Evolutionary conservation across 2,329 filamentous ascomycete genomes (phyloP).

Genomic region (Raffaelea ambrosiae): DNA sequence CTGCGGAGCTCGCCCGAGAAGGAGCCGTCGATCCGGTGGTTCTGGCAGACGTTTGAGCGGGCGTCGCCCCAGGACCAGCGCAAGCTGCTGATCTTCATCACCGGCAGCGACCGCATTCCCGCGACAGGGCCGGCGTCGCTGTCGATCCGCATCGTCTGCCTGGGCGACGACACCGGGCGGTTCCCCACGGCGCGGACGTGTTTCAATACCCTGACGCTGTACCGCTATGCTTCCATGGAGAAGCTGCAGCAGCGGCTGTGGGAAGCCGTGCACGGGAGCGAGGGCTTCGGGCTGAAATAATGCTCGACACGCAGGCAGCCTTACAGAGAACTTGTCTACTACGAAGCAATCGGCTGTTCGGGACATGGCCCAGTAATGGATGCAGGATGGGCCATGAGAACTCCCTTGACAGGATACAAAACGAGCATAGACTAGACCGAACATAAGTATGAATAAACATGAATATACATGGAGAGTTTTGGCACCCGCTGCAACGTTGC

Average conservation of each 20-base stretch:
- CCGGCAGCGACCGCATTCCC: slow-evolving; percentile 82
- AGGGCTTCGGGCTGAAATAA: slow-evolving; percentile 83
- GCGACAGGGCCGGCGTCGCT: slow-evolving; percentile 78
- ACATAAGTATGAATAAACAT: background rate
- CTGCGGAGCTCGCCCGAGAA: slow-evolving; percentile 41
- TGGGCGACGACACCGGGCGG: slow-evolving; percentile 64
- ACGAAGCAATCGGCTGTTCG: too few species aligned
- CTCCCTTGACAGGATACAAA: too few species aligned
- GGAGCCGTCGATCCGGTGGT: slow-evolving; percentile 70
- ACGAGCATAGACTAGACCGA: too few species aligned
- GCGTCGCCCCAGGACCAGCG: slow-evolving; percentile 62
- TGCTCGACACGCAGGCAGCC: too few species aligned
- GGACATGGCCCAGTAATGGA: too few species aligned
- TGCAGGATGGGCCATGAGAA: too few species aligned
- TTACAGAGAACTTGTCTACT: too few species aligned
- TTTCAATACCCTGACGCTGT: slow-evolving; percentile 78
- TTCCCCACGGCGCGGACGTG: slow-evolving; percentile 85
- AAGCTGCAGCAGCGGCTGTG: slow-evolving; percentile 67
- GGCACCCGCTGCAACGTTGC: too few species aligned
- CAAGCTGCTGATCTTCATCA: slow-evolving; percentile 76
- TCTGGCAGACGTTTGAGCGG: slow-evolving; percentile 73
- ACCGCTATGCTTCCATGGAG: slow-evolving; percentile 58
- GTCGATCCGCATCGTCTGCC: slow-evolving; percentile 64
- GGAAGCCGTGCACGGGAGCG: slow-evolving; percentile 81
- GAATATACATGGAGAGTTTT: background rate